A percentile compares a stretch with the other conserved stretches of the same genome.
Conservation (phyloP, 2,329 filamentous ascomycete genomes). For the Lachnellula cervina region DNA sequence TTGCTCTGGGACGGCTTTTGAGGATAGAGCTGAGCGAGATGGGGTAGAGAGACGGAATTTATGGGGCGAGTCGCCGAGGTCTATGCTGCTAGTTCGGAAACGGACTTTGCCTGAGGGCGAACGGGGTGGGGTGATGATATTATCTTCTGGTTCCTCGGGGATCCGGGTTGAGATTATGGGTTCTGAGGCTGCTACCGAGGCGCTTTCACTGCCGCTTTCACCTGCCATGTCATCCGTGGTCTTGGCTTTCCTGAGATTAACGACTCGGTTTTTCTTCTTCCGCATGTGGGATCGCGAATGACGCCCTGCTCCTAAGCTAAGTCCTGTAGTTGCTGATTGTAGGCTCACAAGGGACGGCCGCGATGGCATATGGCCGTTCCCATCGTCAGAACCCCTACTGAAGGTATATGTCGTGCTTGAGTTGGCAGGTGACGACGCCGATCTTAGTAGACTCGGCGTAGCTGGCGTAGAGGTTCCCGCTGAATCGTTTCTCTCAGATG, state of each 20-base stretch:
- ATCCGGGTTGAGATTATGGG: conserved; percentile 52
- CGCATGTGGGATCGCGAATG: conserved; percentile 58
- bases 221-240: conserved; percentile 43
- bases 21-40: conserved; percentile 14
- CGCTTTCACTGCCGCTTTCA: conserved; percentile 43
- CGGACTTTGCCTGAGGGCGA: conserved; percentile 37
- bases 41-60: conserved; percentile 18
- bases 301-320: conserved; percentile 58
- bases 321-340: conserved; percentile 55
- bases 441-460: conserved; percentile 52
- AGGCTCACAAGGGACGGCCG: conserved; percentile 62
- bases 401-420: conserved; percentile 65
- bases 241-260: conserved; percentile 67
- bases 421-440: conserved; percentile 56
- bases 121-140: conserved; percentile 47
- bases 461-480: conserved; percentile 29
- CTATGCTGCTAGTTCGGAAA: conserved; percentile 31
- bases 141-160: conserved; percentile 55
- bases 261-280: conserved; percentile 79
- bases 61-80: conserved; percentile 35
- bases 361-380: conserved; percentile 51
- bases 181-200: conserved; percentile 57
- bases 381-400: conserved; percentile 59
- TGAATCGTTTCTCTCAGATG: conserved; percentile 64
- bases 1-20: conserved; percentile 17